Base-by-base conservation (phyloP, 768 basidiomycete species). In the Tylopilus cervinicoccineus region DNA sequence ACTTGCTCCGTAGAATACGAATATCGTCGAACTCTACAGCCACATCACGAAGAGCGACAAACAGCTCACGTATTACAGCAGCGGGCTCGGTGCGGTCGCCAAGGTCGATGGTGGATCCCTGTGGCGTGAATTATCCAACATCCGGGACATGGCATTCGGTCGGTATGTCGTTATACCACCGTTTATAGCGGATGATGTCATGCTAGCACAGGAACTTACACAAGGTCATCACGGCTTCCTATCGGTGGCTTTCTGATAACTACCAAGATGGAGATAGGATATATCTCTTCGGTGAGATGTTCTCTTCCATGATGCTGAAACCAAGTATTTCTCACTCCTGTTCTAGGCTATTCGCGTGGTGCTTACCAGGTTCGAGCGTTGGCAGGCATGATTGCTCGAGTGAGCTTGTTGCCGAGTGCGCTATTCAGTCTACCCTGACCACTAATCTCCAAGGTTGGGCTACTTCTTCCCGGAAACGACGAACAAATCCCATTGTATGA, bases 291-390 rank as follows among this genome's bases (percentile, higher is more conserved):
- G 74, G 73, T 70, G 38, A 26, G 59, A 22, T n/a, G 6, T 22
- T 23, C 28, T 24, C 19, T n/a, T 22, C 6, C 13, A 8, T 29
- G 37, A 17, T 38, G 9, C 10, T 31, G 36, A 22, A 1, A 1
- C 38, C 16, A 24, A 9, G 2, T 19, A 7, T 23, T 9, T 29
- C 54, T 56, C 19, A 62, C 24, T 10, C 40, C 5, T 16, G 8
- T 24, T 28, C 7, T 31, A 76, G 74, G 74, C 4, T 76, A 72
- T 52, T 76, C 76, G 2, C 72, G 76, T n/a, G 75, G 74, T 6
- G 76, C 73, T 14, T 77, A 74, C 50, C 75, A 75, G 55, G 72
- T 68, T 4, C 67, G 75, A 23, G 68, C 62, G 1, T 41, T 76
- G 33, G 71, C 75, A 3, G 75, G 62, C 19, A 76, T 76, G 75